Evolutionary conservation across 208 protist genomes (phyloP).

Genomic region (Wallacemonas sp.): DNA sequence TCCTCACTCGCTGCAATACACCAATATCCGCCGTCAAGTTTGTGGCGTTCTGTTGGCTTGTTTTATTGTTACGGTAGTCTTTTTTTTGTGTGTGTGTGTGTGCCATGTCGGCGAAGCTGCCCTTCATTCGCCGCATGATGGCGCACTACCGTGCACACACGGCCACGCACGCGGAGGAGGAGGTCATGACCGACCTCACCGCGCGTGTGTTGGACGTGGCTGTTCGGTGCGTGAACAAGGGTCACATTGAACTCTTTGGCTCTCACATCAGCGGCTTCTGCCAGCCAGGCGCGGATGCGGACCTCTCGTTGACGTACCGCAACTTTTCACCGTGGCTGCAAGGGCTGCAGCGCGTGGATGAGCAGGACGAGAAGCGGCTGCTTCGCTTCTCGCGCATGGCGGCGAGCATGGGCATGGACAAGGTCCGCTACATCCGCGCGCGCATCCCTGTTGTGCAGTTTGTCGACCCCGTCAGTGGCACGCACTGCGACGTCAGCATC

Average conservation of each 20-base stretch:
- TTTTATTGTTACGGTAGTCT: no score
- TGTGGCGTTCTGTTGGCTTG: no score
- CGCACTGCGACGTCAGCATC: slow-evolving; percentile 88
- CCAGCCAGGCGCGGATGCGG: slow-evolving; percentile 71
- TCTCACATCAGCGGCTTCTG: slow-evolving; percentile 88
- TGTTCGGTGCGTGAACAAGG: slow-evolving; percentile 84
- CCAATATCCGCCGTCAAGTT: no score
- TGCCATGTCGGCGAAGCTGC: slow-evolving; percentile 3
- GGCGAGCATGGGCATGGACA: slow-evolving; percentile 72
- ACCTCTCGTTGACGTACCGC: slow-evolving; percentile 86
- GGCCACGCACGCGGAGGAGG: slow-evolving; percentile 34
- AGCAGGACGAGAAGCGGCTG: slow-evolving; percentile 73
- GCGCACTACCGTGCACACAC: slow-evolving; percentile 51
- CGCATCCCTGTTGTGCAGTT: slow-evolving; percentile 90
- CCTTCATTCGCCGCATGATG: slow-evolving; percentile 82
- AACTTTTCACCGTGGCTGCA: slow-evolving; percentile 88
- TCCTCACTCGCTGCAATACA: no score
- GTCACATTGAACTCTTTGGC: slow-evolving; percentile 78
- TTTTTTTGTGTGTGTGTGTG: no score
- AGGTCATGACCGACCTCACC: slow-evolving; percentile 58
- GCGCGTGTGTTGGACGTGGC: slow-evolving; percentile 68
- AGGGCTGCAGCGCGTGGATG: slow-evolving; percentile 57
- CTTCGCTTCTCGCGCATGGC: slow-evolving; percentile 79
- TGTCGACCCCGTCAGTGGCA: slow-evolving; percentile 62
- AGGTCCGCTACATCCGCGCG: slow-evolving; percentile 76